These are phyloP conservation scores for Oenanthe sinensis DNA, from an alignment of 129 eudicot genomes.

Conservation along the genomic window DNA sequence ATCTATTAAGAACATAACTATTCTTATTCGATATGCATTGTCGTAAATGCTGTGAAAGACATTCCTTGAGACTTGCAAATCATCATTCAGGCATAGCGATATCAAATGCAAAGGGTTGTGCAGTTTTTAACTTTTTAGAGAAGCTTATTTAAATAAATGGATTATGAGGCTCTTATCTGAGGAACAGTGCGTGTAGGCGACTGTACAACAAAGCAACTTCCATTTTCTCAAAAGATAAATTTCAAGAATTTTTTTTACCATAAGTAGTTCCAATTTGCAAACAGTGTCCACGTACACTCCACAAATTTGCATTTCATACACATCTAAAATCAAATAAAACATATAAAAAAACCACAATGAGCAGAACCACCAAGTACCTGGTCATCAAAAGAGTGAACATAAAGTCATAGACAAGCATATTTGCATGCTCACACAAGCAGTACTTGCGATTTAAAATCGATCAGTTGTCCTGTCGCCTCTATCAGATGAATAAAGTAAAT, in stretches of 20 bases:
- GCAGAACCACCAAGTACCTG: conserved; percentile 21
- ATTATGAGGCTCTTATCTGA: not conserved
- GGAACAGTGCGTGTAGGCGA: not conserved
- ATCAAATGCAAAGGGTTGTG: not conserved
- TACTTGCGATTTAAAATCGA: conserved; percentile 45
- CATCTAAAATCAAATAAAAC: not conserved
- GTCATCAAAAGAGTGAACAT: conserved; percentile 69
- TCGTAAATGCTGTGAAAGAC: not conserved
- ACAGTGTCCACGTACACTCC: not conserved
- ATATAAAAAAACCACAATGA: not conserved
- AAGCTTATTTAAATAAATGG: too few relatives aligned
- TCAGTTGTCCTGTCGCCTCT: conserved; percentile 92
- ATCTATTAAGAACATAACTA: not conserved
- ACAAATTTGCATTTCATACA: not conserved
- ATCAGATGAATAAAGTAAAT: not conserved
- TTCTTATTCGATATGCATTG: not conserved
- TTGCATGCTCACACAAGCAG: conserved; percentile 80
- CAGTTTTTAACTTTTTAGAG: not conserved
- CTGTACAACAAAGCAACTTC: too few relatives aligned
- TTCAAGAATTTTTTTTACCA: too few relatives aligned
- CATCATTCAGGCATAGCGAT: too few relatives aligned
- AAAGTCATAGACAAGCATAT: conserved; percentile 40
- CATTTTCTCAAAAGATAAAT: too few relatives aligned
- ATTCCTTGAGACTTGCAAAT: not conserved
- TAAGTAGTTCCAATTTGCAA: not conserved